Percentiles rank a stretch among this genome's conserved stretches.
Conservation (phyloP, 2,329 filamentous ascomycete species). For the Calonectria pseudoturangicola region DNA sequence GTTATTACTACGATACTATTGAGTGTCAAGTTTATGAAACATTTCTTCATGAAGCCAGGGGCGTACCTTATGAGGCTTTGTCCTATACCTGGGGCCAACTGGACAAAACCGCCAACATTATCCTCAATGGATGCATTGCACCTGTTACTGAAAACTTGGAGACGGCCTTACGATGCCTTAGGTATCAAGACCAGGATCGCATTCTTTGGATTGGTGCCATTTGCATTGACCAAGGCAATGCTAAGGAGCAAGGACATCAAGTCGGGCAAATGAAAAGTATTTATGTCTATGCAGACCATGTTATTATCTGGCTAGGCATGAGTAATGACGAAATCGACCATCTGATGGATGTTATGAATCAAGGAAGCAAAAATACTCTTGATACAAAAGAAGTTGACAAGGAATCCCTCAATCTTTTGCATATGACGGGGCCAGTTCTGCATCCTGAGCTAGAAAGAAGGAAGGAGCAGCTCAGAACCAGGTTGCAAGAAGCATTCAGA, state of each 20-base stretch:
- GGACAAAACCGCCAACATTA: neutral
- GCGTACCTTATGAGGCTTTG: neutral
- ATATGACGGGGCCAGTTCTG: neutral
- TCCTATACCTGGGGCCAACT: neutral
- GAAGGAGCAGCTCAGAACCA: neutral
- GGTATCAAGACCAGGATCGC: neutral
- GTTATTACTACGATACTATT: neutral
- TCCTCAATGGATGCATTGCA: neutral
- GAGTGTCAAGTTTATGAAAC: neutral
- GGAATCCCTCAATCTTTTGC: neutral
- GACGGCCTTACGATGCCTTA: neutral
- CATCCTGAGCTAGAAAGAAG: neutral
- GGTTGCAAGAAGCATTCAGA: neutral
- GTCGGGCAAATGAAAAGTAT: neutral
- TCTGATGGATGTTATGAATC: neutral
- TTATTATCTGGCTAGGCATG: neutral
- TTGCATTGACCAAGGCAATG: neutral
- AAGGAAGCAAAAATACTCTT: neutral
- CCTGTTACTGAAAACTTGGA: neutral
- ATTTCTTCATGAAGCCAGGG: neutral
- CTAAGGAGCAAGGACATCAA: neutral
- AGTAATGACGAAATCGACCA: neutral
- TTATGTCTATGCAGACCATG: neutral
- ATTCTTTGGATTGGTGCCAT: neutral
- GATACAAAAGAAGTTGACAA: neutral